Evolutionary conservation across 2,329 filamentous ascomycete species (phyloP), one percentile per base, ranked within the genome.

Genomic region (Cladosporium sp.): DNA sequence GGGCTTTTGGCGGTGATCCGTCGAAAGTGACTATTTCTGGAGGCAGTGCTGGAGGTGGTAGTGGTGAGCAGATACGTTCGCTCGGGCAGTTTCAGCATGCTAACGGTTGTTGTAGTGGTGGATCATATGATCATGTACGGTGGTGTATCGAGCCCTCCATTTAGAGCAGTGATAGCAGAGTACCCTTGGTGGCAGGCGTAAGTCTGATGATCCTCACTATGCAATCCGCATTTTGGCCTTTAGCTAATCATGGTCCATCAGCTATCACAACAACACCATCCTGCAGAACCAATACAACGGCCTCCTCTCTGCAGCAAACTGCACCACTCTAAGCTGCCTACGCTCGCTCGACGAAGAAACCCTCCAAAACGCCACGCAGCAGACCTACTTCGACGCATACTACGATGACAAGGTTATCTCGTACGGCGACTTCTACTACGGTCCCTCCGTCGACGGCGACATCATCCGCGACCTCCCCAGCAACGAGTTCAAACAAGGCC

Each of bases 1-100:
- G 63, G 3, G 64, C 79, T 64, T 90, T 90, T 58, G 86, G 86
- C 3, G 86, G 86, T 19, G 72, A 89, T 56, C 83, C 85, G 1
- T 61, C 73, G 0, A 84, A 86, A 56, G 83, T 89, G 8, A 80
- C 84, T 0, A 69, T 89, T 1, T 84, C 80, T n/a, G 87, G 86
- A 8, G 80, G 77, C 54, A 86, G 82, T 48, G 85, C 86, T 3
- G 86, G 86, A 2, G 64, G 62, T 2, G 59, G 64, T 8, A 2
- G 86, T 76, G 4, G 80, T 75, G 1, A 83, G 82, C 3, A 74
- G 22, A 2, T 4, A 15, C 20, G 7, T 9, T 5, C 32, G 9
- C 3, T 9, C 3, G 1, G 0, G 13, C 9, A 20, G 7, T 15
- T 2, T 19, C 3, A 18, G 29, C 17, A 4, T 34, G 37, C 45